Conservation (phyloP, 768 basidiomycete species). For the Mrakia gelida region DNA sequence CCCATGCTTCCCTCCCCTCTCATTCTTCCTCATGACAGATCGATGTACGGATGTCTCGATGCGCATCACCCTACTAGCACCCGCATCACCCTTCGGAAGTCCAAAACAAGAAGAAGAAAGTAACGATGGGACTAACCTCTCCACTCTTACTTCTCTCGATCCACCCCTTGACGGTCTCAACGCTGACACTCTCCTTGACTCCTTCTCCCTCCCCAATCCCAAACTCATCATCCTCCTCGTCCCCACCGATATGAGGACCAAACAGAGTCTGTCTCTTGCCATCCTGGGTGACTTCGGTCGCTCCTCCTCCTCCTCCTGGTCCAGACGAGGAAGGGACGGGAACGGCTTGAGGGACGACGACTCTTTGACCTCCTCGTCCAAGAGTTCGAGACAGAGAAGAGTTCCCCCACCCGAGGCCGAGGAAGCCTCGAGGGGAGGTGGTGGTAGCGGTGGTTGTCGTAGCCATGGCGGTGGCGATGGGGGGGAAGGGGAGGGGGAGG, state of each 20-base stretch:
- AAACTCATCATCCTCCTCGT: slow-evolving; percentile 54
- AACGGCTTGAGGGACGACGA: slow-evolving; percentile 9
- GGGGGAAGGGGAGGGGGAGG: too few species aligned
- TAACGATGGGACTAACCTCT: slow-evolving; percentile 55
- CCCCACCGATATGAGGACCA: slow-evolving; percentile 80
- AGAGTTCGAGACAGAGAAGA: slow-evolving; percentile 31
- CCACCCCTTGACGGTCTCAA: slow-evolving; percentile 77
- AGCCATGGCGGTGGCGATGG: neutral
- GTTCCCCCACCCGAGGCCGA: slow-evolving; percentile 23
- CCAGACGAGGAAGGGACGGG: neutral
- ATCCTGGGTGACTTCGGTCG: neutral
- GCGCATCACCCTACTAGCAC: neutral
- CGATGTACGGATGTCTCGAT: neutral
- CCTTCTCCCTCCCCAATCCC: slow-evolving; percentile 42
- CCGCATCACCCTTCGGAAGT: neutral
- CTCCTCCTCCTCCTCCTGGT: neutral
- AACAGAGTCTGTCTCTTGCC: slow-evolving; percentile 72
- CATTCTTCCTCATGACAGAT: neutral
- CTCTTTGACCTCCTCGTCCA: slow-evolving; percentile 5
- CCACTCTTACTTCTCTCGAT: slow-evolving; percentile 60
- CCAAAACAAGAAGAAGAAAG: neutral
- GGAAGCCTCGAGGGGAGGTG: neutral
- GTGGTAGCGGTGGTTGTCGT: neutral
- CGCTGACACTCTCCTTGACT: slow-evolving; percentile 62
- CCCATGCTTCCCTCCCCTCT: neutral